Evolutionary conservation across 1,139 yeast genomes (phyloP), one percentile per base, ranked within the genome.

Genomic region (Yamadazyma spencermartinsiae): DNA sequence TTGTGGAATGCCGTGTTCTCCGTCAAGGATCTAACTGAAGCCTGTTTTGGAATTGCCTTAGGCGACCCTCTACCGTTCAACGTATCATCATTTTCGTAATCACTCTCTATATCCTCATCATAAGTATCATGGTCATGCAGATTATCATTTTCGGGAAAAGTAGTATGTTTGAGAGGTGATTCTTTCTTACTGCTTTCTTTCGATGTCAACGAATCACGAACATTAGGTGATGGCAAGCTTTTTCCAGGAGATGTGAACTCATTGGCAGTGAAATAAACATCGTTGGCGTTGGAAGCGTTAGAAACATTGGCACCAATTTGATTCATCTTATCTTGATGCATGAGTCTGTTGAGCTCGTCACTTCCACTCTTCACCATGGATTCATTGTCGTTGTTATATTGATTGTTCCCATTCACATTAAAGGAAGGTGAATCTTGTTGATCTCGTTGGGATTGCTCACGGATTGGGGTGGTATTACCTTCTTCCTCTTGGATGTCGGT

Each of bases 1-100:
- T 65, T 68, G 46, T 55, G 68, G 50, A 67, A 71, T 1, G 72
- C 75, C 1, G 76, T 71, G 40, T 70, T 70, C 27, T 68, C 63
- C 0, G 63, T 63, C 39, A 68, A 55, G 3, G 69, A 61, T 36
- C 61, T 61, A 23, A 61, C 53, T 0, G 62, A 46, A 1, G 50
- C 48, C 31, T 54, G 51, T 30, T 52, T 50, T 10, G 48, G 33
- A 10, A 46, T 35, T 17, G 43, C 38, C 13, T 45, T 49, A 3
- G 60, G 58, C 4, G 60, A 50, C 1, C 55, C 60, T 31, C 56
- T 43, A 16, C 43, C 51, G 31, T 44, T 51, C 12, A 54, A 36
- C 10, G 49, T 41, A 14, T 43, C 44, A 16, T 40, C 54, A 23
- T 48, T 38, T 16, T 43, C 49, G 14, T 41, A 46, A 15, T 37